Conservation (phyloP, 352 stramenopile genomes). For the Pythium periplocum region DNA sequence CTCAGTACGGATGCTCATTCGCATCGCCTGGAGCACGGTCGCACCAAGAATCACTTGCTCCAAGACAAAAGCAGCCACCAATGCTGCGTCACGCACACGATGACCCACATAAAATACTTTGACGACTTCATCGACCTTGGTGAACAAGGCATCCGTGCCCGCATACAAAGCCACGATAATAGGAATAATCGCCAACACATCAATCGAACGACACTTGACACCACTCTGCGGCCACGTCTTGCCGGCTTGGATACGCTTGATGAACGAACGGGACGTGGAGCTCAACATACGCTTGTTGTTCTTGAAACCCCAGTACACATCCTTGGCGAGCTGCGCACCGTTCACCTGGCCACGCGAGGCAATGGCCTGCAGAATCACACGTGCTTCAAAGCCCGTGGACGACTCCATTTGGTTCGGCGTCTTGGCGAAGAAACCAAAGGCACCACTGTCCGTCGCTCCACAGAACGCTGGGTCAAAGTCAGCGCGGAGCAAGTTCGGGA, state of each 20-base stretch:
- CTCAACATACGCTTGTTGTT: constrained; percentile 70
- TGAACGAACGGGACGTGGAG: constrained; percentile 60
- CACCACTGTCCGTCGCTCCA: constrained; percentile 43
- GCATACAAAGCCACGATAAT: constrained; percentile 76
- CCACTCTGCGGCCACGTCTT: constrained; percentile 69
- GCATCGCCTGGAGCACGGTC: constrained; percentile 75
- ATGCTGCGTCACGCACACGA: constrained; percentile 57
- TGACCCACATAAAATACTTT: constrained; percentile 77
- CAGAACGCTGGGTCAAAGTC: constrained; percentile 81
- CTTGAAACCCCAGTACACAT: constrained; percentile 81
- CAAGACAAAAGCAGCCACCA: constrained; percentile 71
- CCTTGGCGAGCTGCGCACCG: constrained; percentile 66
- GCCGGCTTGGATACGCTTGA: constrained; percentile 69
- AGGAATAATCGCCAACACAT: constrained; percentile 68
- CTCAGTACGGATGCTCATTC: constrained; percentile 79
- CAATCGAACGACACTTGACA: constrained; percentile 76
- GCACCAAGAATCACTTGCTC: constrained; percentile 76
- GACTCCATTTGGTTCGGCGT: constrained; percentile 46
- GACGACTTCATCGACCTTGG: constrained; percentile 74
- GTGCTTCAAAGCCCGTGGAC: constrained; percentile 73
- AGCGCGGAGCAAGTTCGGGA: constrained; percentile 63
- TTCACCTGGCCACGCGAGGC: constrained; percentile 65
- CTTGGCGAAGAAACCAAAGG: constrained; percentile 28
- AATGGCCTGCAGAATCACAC: constrained; percentile 69
- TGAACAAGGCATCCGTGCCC: constrained; percentile 73